phyloP scores from a whole-genome alignment of 768 basidiomycete genomes.

The Strobilomyces dryophilus region DNA sequence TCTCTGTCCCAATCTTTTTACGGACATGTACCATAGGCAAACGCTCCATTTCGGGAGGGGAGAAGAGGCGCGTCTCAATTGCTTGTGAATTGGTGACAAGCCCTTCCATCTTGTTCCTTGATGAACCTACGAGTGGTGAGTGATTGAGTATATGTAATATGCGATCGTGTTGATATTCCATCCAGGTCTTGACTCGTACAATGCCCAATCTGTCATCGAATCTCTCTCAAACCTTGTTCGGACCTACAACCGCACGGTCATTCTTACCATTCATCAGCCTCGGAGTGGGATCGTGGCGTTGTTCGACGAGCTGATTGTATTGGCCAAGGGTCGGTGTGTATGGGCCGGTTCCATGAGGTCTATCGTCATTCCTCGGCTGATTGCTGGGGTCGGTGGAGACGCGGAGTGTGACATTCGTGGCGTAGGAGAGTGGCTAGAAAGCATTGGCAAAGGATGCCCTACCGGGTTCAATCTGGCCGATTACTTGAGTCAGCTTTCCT shows the following conservation, averaged over 20 bases:
- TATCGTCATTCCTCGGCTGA: conserved; percentile 1
- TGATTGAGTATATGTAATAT: conserved; percentile 1
- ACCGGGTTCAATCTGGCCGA: conserved; percentile 96
- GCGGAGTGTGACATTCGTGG: conserved; percentile 20
- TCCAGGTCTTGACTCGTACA: conserved; percentile 87
- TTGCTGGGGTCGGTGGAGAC: conserved; percentile 5
- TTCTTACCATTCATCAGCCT: conserved; percentile 98
- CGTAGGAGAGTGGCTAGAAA: conserved; percentile 61
- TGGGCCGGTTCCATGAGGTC: conserved; percentile 30
- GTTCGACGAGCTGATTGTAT: conserved; percentile 86
- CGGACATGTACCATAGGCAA: conserved; percentile 44
- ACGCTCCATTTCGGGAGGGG: conserved; percentile 93
- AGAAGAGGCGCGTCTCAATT: conserved; percentile 94
- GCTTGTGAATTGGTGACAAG: conserved; percentile 98
- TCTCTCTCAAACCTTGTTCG: conserved; percentile 80
- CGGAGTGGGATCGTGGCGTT: conserved; percentile 95
- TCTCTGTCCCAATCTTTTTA: background rate
- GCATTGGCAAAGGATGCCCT: conserved; percentile 81
- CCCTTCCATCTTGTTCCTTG: conserved; percentile 92
- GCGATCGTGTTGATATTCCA: background rate
- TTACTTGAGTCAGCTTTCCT: conserved; percentile 72
- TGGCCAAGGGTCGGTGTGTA: conserved; percentile 70
- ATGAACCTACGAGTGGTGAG: conserved; percentile 94
- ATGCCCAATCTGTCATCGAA: conserved; percentile 93
- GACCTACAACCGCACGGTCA: conserved; percentile 89